Evolutionary conservation across 768 basidiomycete species (phyloP), one percentile per base, ranked within the genome.

Genomic region (Leucocoprinus leucothites): DNA sequence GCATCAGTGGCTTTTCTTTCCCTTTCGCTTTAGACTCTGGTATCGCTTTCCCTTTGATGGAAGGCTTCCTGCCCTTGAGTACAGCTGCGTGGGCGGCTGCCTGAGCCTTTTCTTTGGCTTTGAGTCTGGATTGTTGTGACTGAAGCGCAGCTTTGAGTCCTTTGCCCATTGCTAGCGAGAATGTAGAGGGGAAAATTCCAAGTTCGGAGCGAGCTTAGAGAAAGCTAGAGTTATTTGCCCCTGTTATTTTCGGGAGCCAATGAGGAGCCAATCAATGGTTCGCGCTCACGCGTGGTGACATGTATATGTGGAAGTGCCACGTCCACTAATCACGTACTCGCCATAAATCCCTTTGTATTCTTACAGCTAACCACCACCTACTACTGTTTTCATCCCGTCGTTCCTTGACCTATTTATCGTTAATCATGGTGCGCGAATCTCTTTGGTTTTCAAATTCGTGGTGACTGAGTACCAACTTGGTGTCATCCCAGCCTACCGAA

Each of bases 121-220:
- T 82, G 18, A 88, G 68, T 14, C 87, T 77, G 13, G 79, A 74
- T 61, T 91, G 88, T 49, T 90, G 86, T 2, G 85, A 85, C 43
- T 82, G 81, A 24, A 91, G 77, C 9, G 83, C 82, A 14, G 79
- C 74, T 62, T 89, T 90, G 56, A 91, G 77, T 45, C 79, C 82
- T 69, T 82, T 87, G 51, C 73, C 76, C 80, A 82, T 72, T 48
- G 54, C 9, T 14, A 14, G 19, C 42, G 9, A 13, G 50, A 22
- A n/a, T n/a, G n/a, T 31, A 31, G 5, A 11, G 31, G 5, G 5
- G 11, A 11, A 31, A 31, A 5, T 31, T 31, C 11, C 31, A 31
- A 42, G 38, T n/a, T 31, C 24, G 9, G 38, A 26, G 42, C 16
- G 22, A 38, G 22, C 18, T 40, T 18, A 14, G 46, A 31, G 1